Base-by-base conservation (phyloP, 1,284 basidiomycete genomes). In the Leccinum solheimii region DNA sequence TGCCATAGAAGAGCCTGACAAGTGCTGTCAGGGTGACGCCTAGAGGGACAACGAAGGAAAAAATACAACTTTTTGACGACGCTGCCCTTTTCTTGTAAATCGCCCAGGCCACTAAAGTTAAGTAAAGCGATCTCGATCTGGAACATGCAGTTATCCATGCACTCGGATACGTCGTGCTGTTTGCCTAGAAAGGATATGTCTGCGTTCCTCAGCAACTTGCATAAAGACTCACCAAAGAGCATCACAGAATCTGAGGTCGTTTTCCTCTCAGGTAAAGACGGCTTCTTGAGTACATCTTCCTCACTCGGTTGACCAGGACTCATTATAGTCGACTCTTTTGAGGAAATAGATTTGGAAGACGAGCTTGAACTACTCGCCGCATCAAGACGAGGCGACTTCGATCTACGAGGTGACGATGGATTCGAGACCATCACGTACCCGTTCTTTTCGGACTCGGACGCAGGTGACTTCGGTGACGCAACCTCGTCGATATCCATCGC, bases 131-230 rank as follows among this genome's bases (percentile, higher is more conserved):
- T 91, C 76, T 99, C 96, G 62, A 99, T 93, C 76, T 99, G 97
- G 77, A 97, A 97, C 81, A 99, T 91, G 78, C 97, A 96, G 70
- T 99, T 99, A 77, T 99, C 96, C 86, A 99, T 92, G 75, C 97
- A 98, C 77, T 99, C 97, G 0, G 96, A 92, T 2, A 98, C 96
- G 73, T 99, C 97, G 72, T 99, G 97, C 71, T 99, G 97, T 66
- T 92, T 90, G n/a, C 95, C 95, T 74, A 51, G 27, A 52, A 62
- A 58, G 34, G n/a, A 49, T 65, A 49, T 27, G 49, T 50, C 11
- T 26, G 13, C 13, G 26, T 50, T 45, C 5, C 38, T 61, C 16
- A 19, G 11, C 14, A 13, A 52, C 10, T n/a, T 27, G 50, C 8
- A 58, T 14, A 16, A 27, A 9, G 49, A 57, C 84, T 71, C 71